These are phyloP conservation scores for Blastomyces parvus DNA, from an alignment of 2,329 filamentous ascomycete genomes.

Conservation along the genomic window DNA sequence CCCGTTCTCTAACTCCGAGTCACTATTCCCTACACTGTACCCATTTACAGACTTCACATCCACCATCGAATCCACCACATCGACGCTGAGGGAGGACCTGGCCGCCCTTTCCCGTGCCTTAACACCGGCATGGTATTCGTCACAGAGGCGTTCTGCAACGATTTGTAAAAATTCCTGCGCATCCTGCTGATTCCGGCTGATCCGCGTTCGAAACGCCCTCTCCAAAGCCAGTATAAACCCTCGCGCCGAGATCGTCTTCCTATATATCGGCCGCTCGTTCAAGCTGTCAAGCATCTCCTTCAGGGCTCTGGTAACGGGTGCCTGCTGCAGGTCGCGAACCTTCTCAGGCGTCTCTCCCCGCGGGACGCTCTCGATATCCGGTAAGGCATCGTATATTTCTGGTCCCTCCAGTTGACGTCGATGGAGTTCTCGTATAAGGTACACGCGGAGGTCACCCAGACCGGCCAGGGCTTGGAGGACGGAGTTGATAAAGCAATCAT, in stretches of 20 bases:
- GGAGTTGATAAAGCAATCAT: conserved; percentile 96
- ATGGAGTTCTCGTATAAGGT: conserved; percentile 86
- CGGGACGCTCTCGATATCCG: conserved; percentile 28
- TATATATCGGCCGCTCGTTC: conserved; percentile 87
- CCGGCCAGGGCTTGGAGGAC: conserved; percentile 89
- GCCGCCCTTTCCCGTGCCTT: conserved; percentile 51
- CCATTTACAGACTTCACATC: conserved; percentile 6
- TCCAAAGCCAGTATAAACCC: conserved; percentile 77
- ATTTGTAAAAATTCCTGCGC: conserved; percentile 96
- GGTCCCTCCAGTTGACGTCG: conserved; percentile 69
- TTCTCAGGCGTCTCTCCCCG: conserved; percentile 38
- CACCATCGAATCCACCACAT: background rate
- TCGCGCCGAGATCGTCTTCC: conserved; percentile 84
- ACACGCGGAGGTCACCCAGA: conserved; percentile 76
- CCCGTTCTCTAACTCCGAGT: conserved; percentile 28
- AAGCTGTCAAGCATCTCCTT: conserved; percentile 88
- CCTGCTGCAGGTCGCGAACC: conserved; percentile 58
- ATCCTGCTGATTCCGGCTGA: conserved; percentile 92
- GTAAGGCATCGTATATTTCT: conserved; percentile 61
- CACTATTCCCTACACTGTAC: conserved; percentile 24
- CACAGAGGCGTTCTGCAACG: conserved; percentile 79
- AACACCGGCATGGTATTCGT: conserved; percentile 83
- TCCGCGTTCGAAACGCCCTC: conserved; percentile 74
- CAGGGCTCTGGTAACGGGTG: conserved; percentile 72
- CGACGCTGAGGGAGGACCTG: conserved; percentile 1